phyloP scores from a whole-genome alignment of 257 asterid species.

The Anisodus acutangulus region DNA sequence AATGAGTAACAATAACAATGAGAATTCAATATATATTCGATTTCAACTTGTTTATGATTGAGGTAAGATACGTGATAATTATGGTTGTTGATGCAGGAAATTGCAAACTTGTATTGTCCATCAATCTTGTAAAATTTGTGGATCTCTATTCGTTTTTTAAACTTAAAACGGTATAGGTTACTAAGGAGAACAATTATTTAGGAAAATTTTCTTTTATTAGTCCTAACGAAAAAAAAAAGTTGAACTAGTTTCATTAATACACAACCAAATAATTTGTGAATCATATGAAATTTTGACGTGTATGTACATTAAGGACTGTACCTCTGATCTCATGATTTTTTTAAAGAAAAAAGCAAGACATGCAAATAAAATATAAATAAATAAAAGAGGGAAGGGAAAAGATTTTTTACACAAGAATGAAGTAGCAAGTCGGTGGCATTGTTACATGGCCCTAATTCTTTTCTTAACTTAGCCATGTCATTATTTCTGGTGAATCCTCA shows the following conservation, averaged over 20 bases:
- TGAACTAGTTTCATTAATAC: no score
- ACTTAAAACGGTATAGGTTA: neutral
- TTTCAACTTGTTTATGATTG: no score
- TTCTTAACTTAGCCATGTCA: constrained; percentile 1
- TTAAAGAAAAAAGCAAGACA: no score
- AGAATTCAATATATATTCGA: no score
- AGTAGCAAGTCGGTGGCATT: constrained; percentile 21
- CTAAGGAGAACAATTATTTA: neutral
- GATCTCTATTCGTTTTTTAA: neutral
- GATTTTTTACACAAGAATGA: neutral
- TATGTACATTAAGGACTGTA: neutral
- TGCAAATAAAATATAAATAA: neutral
- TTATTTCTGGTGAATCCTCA: neutral
- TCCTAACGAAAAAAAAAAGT: neutral
- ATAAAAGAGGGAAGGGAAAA: neutral
- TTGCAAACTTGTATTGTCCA: neutral
- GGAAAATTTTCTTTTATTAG: neutral
- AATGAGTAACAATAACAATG: no score
- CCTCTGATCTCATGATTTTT: neutral
- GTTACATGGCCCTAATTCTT: neutral
- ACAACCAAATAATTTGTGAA: neutral
- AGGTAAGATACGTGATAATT: no score
- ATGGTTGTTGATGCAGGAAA: neutral
- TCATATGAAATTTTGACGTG: neutral
- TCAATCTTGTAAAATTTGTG: neutral